Evolutionary conservation across 2,329 filamentous ascomycete species (phyloP), one percentile per base, ranked within the genome.

Genomic region (Pyricularia pennisetigena): DNA sequence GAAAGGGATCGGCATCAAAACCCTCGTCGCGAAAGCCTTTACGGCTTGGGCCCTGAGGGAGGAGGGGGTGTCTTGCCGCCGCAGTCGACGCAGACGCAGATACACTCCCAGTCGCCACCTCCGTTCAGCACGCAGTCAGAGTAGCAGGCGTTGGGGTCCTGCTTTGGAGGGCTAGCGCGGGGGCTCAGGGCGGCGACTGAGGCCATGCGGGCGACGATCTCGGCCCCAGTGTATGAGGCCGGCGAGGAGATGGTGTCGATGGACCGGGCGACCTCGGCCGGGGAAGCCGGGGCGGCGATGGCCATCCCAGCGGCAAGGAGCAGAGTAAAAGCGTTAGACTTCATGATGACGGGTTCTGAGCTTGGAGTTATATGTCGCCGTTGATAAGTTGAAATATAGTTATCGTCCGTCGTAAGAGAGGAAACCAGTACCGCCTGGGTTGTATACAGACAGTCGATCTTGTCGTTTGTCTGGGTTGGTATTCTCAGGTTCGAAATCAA

Each of bases 121-220:
- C 68, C 68, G n/a, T n/a, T 49, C 2, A 68, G 28, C 9, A 66
- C 49, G 68, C 68, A 68, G 29, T 68, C 49, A 24, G 63, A 64
- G 64, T 68, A 68, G 57, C 68, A 68, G 41, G 12, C 28, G 28
- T 65, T 57, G 26, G 67, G 67, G 64, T 68, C 68, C 59, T 63
- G 26, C 32, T 32, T 20, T n/a, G 67, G 6, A 32, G 35, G 41
- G 24, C 7, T 32, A n/a, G 14, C 29, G 32, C 30, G 32, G 32
- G 59, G 23, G 12, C 29, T 14, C 20, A 28, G 30, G 23, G 30
- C 32, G 24, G 26, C 30, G 23, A 28, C 29, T 5, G 66, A 29
- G 30, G 63, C 35, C 23, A 49, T 49, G 28, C 23, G 59, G 29
- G 64, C 35, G 49, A 63, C 63, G 54, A 29, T 62, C 49, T 66